These are phyloP conservation scores for Colletotrichum sp. DNA, from an alignment of 2,329 filamentous ascomycete genomes.

Conservation along the genomic window DNA sequence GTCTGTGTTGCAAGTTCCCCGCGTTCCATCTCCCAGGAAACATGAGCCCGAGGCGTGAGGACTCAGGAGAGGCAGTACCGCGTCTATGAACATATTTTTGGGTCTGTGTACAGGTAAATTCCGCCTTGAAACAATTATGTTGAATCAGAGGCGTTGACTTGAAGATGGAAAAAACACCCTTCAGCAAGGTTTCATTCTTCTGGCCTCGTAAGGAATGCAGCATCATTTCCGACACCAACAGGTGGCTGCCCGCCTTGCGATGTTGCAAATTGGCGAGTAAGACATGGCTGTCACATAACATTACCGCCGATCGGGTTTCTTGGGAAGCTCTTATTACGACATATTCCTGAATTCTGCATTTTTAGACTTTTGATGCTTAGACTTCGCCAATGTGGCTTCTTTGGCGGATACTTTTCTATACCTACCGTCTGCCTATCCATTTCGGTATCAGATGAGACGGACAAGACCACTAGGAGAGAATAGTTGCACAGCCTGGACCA, in stretches of 20 bases:
- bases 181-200: background rate
- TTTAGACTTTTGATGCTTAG: background rate
- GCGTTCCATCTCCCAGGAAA: background rate
- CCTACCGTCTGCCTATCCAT: background rate
- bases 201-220: background rate
- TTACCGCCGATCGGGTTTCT: background rate
- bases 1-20: background rate
- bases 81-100: background rate
- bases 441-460: background rate
- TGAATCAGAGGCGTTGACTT: background rate
- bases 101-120: background rate
- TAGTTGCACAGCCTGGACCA: background rate
- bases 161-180: background rate
- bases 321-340: background rate
- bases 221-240: background rate
- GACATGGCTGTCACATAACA: background rate
- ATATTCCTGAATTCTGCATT: background rate
- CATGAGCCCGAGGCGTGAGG: background rate
- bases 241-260: background rate
- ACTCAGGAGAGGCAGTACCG: background rate
- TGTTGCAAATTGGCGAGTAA: background rate
- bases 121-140: background rate
- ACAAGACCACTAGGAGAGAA: background rate
- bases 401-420: background rate
- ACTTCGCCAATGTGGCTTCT: background rate